Percentiles rank a stretch among this genome's conserved stretches.
These are phyloP conservation scores for Leccinellum luteum DNA, from an alignment of 768 basidiomycete species.

Conservation along the genomic window DNA sequence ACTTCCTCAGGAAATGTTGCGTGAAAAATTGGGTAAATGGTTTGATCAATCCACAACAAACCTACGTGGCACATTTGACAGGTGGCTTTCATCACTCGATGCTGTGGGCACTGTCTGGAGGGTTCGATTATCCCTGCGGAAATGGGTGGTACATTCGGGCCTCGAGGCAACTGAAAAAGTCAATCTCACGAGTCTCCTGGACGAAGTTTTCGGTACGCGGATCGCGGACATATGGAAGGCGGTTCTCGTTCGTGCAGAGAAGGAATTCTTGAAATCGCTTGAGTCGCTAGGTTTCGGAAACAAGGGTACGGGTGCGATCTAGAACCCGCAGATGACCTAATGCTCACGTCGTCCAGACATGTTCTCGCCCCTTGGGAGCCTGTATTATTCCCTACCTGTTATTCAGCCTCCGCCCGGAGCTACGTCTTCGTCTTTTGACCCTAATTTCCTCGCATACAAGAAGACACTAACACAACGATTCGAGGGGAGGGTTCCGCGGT, in stretches of 20 bases:
- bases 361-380: conserved; percentile 46
- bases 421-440: conserved; percentile 35
- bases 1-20: conserved; percentile 43
- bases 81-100: conserved; percentile 61
- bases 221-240: conserved; percentile 59
- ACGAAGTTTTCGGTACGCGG: conserved; percentile 54
- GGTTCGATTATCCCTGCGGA: conserved; percentile 51
- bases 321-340: neutral
- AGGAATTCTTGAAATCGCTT: conserved; percentile 46
- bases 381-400: conserved; percentile 54
- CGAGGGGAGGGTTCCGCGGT: conserved; percentile 57
- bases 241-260: conserved; percentile 42
- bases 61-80: conserved; percentile 43
- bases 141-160: conserved; percentile 43
- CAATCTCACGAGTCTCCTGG: conserved; percentile 45
- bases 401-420: conserved; percentile 43
- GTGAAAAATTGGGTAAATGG: conserved; percentile 58
- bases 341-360: conserved; percentile 37
- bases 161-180: conserved; percentile 48
- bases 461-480: conserved; percentile 58
- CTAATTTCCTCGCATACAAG: conserved; percentile 62
- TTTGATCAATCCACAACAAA: conserved; percentile 49
- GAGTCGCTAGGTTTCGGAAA: conserved; percentile 17
- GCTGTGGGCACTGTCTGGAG: conserved; percentile 70
- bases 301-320: conserved; percentile 16